Percentiles rank a stretch among this genome's conserved stretches.
Evolutionary conservation across 768 basidiomycete species (phyloP).

Genomic region (Asterophora parasitica): DNA sequence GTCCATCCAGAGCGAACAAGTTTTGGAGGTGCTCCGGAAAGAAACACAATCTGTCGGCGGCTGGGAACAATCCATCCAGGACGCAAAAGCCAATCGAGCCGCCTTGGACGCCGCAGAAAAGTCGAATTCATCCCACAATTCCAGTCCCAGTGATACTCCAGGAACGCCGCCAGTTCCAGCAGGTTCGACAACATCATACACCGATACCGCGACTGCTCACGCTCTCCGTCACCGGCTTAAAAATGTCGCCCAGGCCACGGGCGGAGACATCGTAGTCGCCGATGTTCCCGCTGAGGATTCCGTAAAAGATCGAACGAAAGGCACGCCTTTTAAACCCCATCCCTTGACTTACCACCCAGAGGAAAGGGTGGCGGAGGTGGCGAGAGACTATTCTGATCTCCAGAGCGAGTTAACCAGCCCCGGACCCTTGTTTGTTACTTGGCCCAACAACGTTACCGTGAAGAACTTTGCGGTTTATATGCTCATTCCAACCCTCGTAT

Average conservation of each 20-base stretch:
- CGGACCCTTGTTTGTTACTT: conserved; percentile 64
- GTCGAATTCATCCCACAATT: conserved; percentile 18
- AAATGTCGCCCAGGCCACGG: conserved; percentile 30
- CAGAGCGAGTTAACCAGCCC: conserved; percentile 69
- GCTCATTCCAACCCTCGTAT: conserved; percentile 88
- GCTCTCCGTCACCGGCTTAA: conserved; percentile 56
- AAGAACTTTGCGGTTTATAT: conserved; percentile 83
- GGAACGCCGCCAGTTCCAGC: conserved; percentile 42
- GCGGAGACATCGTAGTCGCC: conserved; percentile 13
- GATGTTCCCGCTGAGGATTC: conserved; percentile 9
- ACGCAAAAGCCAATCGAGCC: conserved; percentile 43
- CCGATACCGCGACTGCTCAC: conserved; percentile 47
- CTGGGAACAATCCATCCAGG: conserved; percentile 55
- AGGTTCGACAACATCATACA: conserved; percentile 45
- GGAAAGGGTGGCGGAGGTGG: conserved; percentile 57
- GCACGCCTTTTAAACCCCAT: conserved; percentile 28
- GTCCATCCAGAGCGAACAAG: conserved; percentile 38
- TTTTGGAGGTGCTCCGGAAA: conserved; percentile 41
- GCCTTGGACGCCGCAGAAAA: conserved; percentile 29
- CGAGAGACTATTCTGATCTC: conserved; percentile 72
- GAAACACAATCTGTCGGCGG: conserved; percentile 55
- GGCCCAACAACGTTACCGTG: conserved; percentile 82
- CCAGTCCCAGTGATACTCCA: conserved; percentile 27
- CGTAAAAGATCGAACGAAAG: conserved; percentile 9
- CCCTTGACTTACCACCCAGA: conserved; percentile 65